These are phyloP conservation scores for Saccharomyces uvarum DNA, from an alignment of 1,139 yeast genomes.

Conservation along the genomic window DNA sequence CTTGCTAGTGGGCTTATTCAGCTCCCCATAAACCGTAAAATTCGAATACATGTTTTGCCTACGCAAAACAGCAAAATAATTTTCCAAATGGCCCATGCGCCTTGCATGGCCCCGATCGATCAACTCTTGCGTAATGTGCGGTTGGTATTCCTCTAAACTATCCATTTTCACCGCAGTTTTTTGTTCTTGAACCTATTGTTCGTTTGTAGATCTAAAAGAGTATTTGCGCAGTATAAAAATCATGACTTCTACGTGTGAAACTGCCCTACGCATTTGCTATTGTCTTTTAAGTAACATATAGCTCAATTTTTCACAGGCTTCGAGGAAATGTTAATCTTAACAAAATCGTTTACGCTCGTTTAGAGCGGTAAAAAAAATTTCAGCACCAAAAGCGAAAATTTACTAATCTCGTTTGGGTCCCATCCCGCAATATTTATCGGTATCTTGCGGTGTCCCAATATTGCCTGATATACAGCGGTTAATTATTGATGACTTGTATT, in stretches of 20 bases:
- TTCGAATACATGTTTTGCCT: slow-evolving; percentile 24
- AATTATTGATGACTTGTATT: not conserved
- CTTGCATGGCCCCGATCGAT: slow-evolving; percentile 25
- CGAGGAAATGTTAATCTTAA: not conserved
- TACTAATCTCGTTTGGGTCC: not conserved
- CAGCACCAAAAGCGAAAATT: not conserved
- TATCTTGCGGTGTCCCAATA: not conserved
- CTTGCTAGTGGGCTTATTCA: slow-evolving; percentile 10
- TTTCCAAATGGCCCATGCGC: slow-evolving; percentile 25
- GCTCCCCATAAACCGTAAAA: slow-evolving; percentile 20
- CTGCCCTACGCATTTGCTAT: not conserved
- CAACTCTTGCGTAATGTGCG: slow-evolving; percentile 7
- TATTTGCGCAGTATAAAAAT: not conserved
- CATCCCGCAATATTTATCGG: not conserved
- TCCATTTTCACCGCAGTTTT: slow-evolving; percentile 3
- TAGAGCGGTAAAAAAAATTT: not conserved
- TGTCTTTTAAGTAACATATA: not conserved
- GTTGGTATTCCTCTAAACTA: slow-evolving; percentile 4
- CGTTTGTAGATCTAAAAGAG: not conserved
- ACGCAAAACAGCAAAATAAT: slow-evolving; percentile 23
- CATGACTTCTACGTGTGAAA: not conserved
- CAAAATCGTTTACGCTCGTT: not conserved
- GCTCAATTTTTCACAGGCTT: not conserved
- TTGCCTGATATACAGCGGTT: not conserved
- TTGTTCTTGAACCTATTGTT: slow-evolving; percentile 1